These are phyloP conservation scores for Acanthamoeba rhysodes DNA, from an alignment of 208 protist genomes.

Conservation along the genomic window DNA sequence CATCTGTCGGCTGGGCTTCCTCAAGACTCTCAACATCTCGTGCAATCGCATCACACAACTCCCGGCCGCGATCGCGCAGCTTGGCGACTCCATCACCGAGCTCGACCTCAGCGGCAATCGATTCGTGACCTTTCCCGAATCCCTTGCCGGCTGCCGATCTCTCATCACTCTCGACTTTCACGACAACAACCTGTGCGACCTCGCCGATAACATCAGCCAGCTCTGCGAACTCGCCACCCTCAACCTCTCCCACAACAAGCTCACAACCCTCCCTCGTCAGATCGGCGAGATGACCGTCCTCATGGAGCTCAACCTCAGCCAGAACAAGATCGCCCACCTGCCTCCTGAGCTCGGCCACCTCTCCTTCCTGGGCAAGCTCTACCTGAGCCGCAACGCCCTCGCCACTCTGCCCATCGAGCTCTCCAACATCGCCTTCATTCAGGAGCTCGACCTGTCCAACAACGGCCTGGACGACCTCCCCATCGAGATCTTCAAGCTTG, in stretches of 20 bases:
- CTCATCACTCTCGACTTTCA: slow-evolving; percentile 50
- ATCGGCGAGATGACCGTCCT: slow-evolving; percentile 73
- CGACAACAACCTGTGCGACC: slow-evolving; percentile 31
- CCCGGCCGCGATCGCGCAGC: background rate
- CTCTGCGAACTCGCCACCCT: slow-evolving; percentile 70
- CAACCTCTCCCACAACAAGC: slow-evolving; percentile 66
- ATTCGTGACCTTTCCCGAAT: slow-evolving; percentile 34
- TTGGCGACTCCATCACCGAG: slow-evolving; percentile 36
- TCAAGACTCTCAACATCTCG: slow-evolving; percentile 61
- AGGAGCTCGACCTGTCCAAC: slow-evolving; percentile 71
- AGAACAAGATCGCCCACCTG: slow-evolving; percentile 23
- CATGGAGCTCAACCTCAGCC: slow-evolving; percentile 64
- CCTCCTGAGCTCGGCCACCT: slow-evolving; percentile 69
- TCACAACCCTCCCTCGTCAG: slow-evolving; percentile 11
- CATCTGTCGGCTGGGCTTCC: slow-evolving; percentile 28
- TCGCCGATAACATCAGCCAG: slow-evolving; percentile 26
- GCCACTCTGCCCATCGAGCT: slow-evolving; percentile 23
- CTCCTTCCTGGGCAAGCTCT: slow-evolving; percentile 75
- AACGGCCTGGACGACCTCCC: slow-evolving; percentile 43
- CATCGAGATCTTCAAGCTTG: slow-evolving; percentile 57
- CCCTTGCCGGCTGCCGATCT: background rate
- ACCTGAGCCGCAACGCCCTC: slow-evolving; percentile 44
- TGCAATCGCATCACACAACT: slow-evolving; percentile 49
- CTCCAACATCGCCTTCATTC: slow-evolving; percentile 46
- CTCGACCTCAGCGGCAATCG: slow-evolving; percentile 70